Evolutionary conservation across 306 rosid species (phyloP), one percentile per base, ranked within the genome.

Genomic region (Carpinus fangiana): DNA sequence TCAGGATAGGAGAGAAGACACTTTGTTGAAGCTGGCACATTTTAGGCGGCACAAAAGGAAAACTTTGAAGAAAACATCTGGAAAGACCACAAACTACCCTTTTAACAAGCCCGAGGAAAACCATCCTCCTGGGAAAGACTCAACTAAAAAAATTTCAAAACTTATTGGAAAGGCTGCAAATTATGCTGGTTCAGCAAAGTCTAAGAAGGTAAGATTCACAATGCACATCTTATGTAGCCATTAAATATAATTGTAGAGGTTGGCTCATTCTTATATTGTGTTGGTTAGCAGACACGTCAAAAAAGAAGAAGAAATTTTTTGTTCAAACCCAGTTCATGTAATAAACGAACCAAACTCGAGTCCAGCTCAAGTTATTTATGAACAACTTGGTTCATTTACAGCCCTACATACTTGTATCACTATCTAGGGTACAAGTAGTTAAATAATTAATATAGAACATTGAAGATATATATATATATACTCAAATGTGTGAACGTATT

Each of bases 1-100:
- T 55, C 94, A 96, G 99, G 99, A 90, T 80, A 90, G 97, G 85
- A 90, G 99, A 89, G 99, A 96, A 85, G 99, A 96, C 85, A 93
- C 98, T 31, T 73, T 89, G 77, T 79, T 96, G 80, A 83, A 90
- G 86, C 86, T 96, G 81, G 87, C 91, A 60, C 94, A 90, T 85
- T 96, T 96, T 84, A 90, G 76, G 86, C 84, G 89, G 82, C 98
- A 93, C 82, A 96, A 96, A 85, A 96, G 99, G 88, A 96, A 96
- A 83, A 34, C 85, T 56, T 78, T 87, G 87, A 96, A 96, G 87
- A 96, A 70, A 87, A 84, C 81, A 51, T 72, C 94, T 70, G 99
- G 98, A 79, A 96, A 90, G 88, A 3, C 85, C 57, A 72, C 70
- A 20, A 89, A 52, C 70, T 87, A 85, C 82, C 97, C 97, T 76